These are phyloP conservation scores for Picea glauca DNA, from an alignment of 75 land plant species.

Conservation along the genomic window DNA sequence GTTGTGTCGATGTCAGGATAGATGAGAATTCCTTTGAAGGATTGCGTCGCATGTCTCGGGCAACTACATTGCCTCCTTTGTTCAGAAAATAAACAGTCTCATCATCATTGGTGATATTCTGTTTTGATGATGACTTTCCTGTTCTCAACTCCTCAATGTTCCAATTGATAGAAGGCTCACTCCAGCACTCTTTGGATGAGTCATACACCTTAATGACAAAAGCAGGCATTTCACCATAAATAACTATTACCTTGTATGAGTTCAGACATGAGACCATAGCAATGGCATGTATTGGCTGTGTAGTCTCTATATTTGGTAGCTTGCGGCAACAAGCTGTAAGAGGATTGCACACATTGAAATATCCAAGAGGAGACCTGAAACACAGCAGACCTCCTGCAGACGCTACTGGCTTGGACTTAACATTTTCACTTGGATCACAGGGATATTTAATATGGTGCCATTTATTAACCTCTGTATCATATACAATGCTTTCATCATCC, in stretches of 20 bases:
- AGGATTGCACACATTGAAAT: slow-evolving; percentile 58
- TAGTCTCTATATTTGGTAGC: slow-evolving; percentile 31
- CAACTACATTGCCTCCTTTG: slow-evolving; percentile 44
- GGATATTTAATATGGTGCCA: slow-evolving; percentile 56
- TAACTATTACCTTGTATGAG: slow-evolving; percentile 30
- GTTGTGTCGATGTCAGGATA: slow-evolving; percentile 20
- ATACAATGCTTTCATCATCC: slow-evolving; percentile 31
- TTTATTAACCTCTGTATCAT: slow-evolving; percentile 37
- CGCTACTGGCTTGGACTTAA: slow-evolving; percentile 60
- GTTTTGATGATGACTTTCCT: slow-evolving; percentile 12
- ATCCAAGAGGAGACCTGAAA: slow-evolving; percentile 37
- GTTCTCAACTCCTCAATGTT: slow-evolving; percentile 8
- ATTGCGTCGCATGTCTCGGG: slow-evolving; percentile 43
- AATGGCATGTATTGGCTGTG: slow-evolving; percentile 37
- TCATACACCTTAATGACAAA: slow-evolving; percentile 26
- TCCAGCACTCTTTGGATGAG: slow-evolving; percentile 28
- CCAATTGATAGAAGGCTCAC: slow-evolving; percentile 11
- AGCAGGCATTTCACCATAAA: slow-evolving; percentile 28
- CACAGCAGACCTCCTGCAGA: slow-evolving; percentile 67
- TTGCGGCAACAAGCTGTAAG: slow-evolving; percentile 41
- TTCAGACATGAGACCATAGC: slow-evolving; percentile 22
- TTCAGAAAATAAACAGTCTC: slow-evolving; percentile 45
- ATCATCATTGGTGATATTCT: slow-evolving; percentile 13
- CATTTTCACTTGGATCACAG: slow-evolving; percentile 3
- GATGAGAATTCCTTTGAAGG: slow-evolving; percentile 58